Conservation (phyloP, 306 rosid genomes). For the Vachellia collinsii region DNA sequence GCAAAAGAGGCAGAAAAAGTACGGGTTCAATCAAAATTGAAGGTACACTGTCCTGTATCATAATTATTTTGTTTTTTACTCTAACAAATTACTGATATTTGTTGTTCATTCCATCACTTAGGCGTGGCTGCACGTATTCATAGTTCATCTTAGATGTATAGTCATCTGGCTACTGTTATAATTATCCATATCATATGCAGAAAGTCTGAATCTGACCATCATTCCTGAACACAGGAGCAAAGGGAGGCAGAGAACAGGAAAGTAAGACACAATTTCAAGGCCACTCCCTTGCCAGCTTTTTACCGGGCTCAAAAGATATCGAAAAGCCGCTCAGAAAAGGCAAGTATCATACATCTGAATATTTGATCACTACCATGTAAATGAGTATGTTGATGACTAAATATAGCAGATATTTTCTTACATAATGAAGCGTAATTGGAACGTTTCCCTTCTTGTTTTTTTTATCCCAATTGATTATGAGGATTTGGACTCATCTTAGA, state of each 20-base stretch:
- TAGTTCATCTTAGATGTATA: slow-evolving; percentile 6
- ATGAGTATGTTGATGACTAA: neutral
- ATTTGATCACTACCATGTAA: neutral
- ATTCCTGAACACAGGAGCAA: slow-evolving; percentile 47
- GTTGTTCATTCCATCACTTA: slow-evolving; percentile 8
- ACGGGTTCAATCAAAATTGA: slow-evolving; percentile 54
- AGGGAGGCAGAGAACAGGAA: slow-evolving; percentile 25
- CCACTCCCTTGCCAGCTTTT: slow-evolving; percentile 52
- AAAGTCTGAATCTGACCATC: slow-evolving; percentile 19
- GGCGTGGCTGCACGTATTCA: neutral
- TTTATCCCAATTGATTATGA: neutral
- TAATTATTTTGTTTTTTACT: neutral
- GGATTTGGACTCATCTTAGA: neutral
- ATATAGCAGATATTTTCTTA: neutral
- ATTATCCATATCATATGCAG: slow-evolving; percentile 2
- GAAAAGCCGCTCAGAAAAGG: slow-evolving; percentile 55
- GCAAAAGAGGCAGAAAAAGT: slow-evolving; percentile 46
- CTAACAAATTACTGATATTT: neutral
- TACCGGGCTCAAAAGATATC: slow-evolving; percentile 44
- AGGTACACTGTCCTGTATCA: slow-evolving; percentile 47
- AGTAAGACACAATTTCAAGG: slow-evolving; percentile 48
- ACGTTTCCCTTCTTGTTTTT: neutral
- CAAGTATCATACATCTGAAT: slow-evolving; percentile 22
- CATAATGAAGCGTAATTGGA: neutral
- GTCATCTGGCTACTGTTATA: neutral